Percentiles rank a stretch among this genome's conserved stretches.
These are phyloP conservation scores for Triglochin maritima DNA, from an alignment of 106 monocot species.

Conservation along the genomic window DNA sequence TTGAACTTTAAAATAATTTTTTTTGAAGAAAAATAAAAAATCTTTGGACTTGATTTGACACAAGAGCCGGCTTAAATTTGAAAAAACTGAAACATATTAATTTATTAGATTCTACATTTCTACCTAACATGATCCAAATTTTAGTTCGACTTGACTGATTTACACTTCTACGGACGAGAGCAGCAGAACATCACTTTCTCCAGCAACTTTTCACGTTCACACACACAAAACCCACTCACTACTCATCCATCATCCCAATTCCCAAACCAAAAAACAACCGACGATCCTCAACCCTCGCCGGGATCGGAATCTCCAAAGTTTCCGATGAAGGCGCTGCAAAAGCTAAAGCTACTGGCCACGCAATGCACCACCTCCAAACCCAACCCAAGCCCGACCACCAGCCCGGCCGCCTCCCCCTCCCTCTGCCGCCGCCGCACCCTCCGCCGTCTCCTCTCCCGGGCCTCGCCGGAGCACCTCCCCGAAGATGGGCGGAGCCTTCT, in stretches of 20 bases:
- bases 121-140: too few relatives aligned
- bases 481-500: background rate
- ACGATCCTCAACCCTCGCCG: too few relatives aligned
- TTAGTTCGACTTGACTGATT: too few relatives aligned
- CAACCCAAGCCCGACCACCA: background rate
- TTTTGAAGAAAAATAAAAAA: too few relatives aligned
- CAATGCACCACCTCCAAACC: background rate
- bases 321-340: background rate
- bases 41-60: too few relatives aligned
- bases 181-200: background rate
- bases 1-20: too few relatives aligned
- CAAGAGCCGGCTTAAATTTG: too few relatives aligned
- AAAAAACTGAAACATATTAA: too few relatives aligned
- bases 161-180: too few relatives aligned
- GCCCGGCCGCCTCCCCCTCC: too few relatives aligned
- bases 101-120: too few relatives aligned
- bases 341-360: background rate
- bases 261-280: background rate
- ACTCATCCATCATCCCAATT: background rate
- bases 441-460: constrained; percentile 12
- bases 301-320: too few relatives aligned
- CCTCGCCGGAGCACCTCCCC: background rate
- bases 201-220: background rate
- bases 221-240: background rate
- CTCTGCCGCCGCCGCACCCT: constrained; percentile 1